Conservation (phyloP, 208 protist genomes). For the Phytomonas francai region DNA sequence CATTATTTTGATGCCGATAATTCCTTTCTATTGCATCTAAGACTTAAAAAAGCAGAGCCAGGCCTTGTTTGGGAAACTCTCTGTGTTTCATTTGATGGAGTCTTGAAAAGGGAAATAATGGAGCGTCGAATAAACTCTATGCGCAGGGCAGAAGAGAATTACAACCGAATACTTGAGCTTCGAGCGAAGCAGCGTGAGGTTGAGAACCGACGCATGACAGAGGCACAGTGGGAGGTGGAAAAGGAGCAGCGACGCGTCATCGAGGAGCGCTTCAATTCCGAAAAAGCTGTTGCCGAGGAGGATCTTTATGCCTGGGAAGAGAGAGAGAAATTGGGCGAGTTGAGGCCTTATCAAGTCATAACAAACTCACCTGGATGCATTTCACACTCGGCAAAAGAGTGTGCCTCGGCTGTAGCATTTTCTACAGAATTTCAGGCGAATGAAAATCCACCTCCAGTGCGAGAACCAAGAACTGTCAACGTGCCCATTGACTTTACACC, state of each 20-base stretch:
- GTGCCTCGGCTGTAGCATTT: background rate
- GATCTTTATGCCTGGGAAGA: slow-evolving; percentile 79
- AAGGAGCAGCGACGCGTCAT: slow-evolving; percentile 68
- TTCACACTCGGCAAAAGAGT: background rate
- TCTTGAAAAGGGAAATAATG: slow-evolving; percentile 33
- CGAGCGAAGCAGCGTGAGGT: slow-evolving; percentile 58
- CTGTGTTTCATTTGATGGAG: slow-evolving; percentile 22
- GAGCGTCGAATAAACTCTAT: slow-evolving; percentile 60
- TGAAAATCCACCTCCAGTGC: slow-evolving; percentile 25
- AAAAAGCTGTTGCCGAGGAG: slow-evolving; percentile 50
- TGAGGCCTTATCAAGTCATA: background rate
- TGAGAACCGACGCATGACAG: slow-evolving; percentile 79
- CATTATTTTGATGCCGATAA: slow-evolving; percentile 32
- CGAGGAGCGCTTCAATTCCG: slow-evolving; percentile 57
- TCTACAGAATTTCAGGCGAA: background rate
- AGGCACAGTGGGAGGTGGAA: slow-evolving; percentile 88
- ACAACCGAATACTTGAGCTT: slow-evolving; percentile 58
- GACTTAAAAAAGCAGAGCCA: slow-evolving; percentile 48
- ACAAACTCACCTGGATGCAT: background rate
- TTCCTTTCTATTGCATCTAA: slow-evolving; percentile 36
- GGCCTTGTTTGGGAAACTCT: slow-evolving; percentile 52
- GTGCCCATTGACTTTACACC: slow-evolving; percentile 85
- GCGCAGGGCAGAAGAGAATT: slow-evolving; percentile 57
- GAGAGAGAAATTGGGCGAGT: background rate
- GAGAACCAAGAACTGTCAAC: slow-evolving; percentile 65